Evolutionary conservation across 2,329 filamentous ascomycete genomes (phyloP).

Genomic region (Colletotrichum phormii): DNA sequence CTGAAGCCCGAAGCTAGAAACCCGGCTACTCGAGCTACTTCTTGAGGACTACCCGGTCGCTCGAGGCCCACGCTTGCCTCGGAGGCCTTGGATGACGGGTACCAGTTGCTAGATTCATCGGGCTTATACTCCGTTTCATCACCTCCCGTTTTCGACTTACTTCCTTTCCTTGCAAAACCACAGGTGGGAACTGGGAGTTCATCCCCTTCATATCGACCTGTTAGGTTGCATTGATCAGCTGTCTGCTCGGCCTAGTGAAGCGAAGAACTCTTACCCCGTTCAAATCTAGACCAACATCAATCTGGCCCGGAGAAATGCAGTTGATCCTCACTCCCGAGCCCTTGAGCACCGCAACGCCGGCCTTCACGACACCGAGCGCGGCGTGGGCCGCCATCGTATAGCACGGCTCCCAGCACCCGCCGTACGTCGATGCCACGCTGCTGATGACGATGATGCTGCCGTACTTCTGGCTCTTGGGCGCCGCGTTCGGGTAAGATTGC

Average conservation of each 20-base stretch:
- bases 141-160: slow-evolving; percentile 38
- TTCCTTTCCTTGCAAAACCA: slow-evolving; percentile 62
- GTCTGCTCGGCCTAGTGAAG: too few species aligned
- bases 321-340: slow-evolving; percentile 71
- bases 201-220: slow-evolving; percentile 62
- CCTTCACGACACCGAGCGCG: slow-evolving; percentile 69
- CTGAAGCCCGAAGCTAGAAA: slow-evolving; percentile 73
- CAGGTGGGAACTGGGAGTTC: slow-evolving; percentile 66
- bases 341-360: slow-evolving; percentile 68
- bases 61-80: slow-evolving; percentile 67
- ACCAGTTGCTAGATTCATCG: background rate
- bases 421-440: slow-evolving; percentile 67
- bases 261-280: slow-evolving; percentile 49
- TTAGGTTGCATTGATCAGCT: background rate
- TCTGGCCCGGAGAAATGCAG: slow-evolving; percentile 56
- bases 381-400: slow-evolving; percentile 72
- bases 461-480: slow-evolving; percentile 69
- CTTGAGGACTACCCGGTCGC: slow-evolving; percentile 65
- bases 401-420: slow-evolving; percentile 69
- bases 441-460: slow-evolving; percentile 73
- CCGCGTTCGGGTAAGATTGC: slow-evolving; percentile 69
- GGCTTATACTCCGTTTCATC: background rate
- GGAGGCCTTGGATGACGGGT: slow-evolving; percentile 48
- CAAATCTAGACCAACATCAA: slow-evolving; percentile 55
- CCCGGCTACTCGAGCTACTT: slow-evolving; percentile 70